Evolutionary conservation across 1,284 basidiomycete species (phyloP).

Genomic region (Cutaneotrichosporon sp.): DNA sequence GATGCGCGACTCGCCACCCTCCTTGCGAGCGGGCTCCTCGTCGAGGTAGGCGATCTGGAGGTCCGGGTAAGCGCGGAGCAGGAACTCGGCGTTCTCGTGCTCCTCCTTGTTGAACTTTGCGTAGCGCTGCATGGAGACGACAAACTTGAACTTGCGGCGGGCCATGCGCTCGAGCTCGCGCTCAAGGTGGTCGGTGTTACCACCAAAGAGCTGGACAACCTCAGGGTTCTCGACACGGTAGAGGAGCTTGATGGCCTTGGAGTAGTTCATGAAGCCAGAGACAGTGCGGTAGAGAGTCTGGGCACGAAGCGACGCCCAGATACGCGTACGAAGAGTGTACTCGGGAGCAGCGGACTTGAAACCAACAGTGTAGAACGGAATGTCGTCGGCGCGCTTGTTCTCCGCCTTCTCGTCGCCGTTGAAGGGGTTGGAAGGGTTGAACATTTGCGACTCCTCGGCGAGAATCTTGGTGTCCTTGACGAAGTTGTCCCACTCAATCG

Average conservation of each 20-base stretch:
- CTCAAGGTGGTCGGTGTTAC: conserved; percentile 95
- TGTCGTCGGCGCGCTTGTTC: conserved; percentile 78
- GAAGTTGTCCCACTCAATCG: conserved; percentile 99
- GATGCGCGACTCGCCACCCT: conserved; percentile 89
- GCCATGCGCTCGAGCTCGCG: conserved; percentile 97
- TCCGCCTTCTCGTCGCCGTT: conserved; percentile 75
- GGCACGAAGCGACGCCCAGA: conserved; percentile 96
- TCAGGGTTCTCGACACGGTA: conserved; percentile 99
- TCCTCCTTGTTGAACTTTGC: conserved; percentile 99
- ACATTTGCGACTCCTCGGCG: conserved; percentile 88
- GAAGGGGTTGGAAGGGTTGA: conserved; percentile 65
- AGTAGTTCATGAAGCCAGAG: conserved; percentile 99
- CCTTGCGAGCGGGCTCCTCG: conserved; percentile 88
- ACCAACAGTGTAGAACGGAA: conserved; percentile 98
- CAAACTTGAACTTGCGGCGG: conserved; percentile 96
- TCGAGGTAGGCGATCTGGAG: conserved; percentile 97
- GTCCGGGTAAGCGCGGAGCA: conserved; percentile 97
- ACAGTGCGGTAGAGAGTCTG: conserved; percentile 98
- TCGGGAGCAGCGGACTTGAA: conserved; percentile 99
- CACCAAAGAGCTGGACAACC: conserved; percentile 92
- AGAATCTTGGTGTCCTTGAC: conserved; percentile 99
- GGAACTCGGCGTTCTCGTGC: conserved; percentile 97
- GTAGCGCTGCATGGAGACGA: conserved; percentile 99
- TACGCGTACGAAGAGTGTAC: conserved; percentile 95
- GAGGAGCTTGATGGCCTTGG: conserved; percentile 98